phyloP scores from a whole-genome alignment of 1,284 basidiomycete species.

The Ganoderma meredithae region DNA sequence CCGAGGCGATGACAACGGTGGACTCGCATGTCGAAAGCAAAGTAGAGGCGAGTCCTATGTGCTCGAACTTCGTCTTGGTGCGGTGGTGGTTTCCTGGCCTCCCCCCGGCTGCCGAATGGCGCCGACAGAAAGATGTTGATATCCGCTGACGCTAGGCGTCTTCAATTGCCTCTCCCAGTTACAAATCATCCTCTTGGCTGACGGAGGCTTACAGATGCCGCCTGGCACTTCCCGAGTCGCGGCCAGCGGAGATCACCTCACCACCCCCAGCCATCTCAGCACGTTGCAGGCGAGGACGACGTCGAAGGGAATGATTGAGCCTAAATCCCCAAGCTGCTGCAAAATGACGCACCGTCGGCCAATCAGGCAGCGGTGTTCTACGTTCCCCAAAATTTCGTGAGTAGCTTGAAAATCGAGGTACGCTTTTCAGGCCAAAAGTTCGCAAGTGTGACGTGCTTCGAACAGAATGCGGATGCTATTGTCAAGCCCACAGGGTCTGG shows the following conservation, averaged over 20 bases:
- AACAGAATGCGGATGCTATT: neutral
- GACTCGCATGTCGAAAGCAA: neutral
- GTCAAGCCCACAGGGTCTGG: neutral
- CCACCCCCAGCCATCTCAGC: neutral
- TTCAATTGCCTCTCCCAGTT: neutral
- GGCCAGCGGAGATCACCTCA: neutral
- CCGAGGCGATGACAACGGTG: neutral
- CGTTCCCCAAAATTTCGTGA: neutral
- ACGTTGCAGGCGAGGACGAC: neutral
- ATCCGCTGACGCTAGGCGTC: neutral
- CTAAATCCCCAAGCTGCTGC: neutral
- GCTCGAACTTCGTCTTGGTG: neutral
- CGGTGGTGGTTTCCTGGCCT: neutral
- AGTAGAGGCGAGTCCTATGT: neutral
- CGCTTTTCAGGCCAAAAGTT: neutral
- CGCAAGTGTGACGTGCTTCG: neutral
- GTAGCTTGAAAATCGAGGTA: neutral
- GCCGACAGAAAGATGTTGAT: neutral
- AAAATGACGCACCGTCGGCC: neutral
- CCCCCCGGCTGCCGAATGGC: neutral
- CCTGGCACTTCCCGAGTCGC: neutral
- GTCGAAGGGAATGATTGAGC: neutral
- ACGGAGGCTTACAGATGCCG: slow-evolving; percentile 1
- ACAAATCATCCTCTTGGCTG: neutral
- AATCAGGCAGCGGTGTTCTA: neutral